phyloP scores from a whole-genome alignment of 2,329 filamentous ascomycete genomes.

The Aspergillus novofumigatus region DNA sequence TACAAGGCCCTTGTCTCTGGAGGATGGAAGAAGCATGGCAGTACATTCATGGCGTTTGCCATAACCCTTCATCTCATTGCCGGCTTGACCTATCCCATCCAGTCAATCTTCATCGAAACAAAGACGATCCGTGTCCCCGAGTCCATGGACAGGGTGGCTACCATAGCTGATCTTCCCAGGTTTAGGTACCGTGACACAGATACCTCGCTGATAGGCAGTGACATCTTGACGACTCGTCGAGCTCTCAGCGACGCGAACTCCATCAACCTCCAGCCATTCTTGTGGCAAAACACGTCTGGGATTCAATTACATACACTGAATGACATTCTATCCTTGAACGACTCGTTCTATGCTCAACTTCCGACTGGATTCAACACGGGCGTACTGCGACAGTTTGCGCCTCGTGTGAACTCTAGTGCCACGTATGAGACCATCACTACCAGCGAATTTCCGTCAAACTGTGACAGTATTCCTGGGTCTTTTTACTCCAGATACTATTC shows the following conservation, averaged over 20 bases:
- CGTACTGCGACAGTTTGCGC: conserved; percentile 24
- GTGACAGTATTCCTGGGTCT: conserved; percentile 10
- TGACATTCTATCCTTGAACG: conserved; percentile 7
- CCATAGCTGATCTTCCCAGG: background rate
- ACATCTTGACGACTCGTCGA: background rate
- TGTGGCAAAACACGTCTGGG: background rate
- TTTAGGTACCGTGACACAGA: background rate
- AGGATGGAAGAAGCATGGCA: conserved; percentile 18
- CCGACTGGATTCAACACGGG: conserved; percentile 22
- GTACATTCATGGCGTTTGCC: conserved; percentile 17
- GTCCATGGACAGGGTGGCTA: background rate
- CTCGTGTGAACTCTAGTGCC: conserved; percentile 26
- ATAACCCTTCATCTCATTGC: conserved; percentile 18
- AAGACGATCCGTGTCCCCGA: conserved; percentile 7
- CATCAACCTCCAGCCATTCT: background rate
- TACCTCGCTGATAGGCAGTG: background rate
- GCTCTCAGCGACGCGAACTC: background rate
- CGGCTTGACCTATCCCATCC: conserved; percentile 19
- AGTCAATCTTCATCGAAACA: conserved; percentile 16
- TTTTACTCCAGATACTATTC: conserved; percentile 18
- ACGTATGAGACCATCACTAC: conserved; percentile 11
- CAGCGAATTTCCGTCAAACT: conserved; percentile 18
- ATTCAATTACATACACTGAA: background rate
- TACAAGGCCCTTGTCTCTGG: conserved; percentile 1
- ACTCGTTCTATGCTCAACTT: conserved; percentile 23